phyloP scores from a whole-genome alignment of 257 asterid genomes.

The Primulina huaijiensis region DNA sequence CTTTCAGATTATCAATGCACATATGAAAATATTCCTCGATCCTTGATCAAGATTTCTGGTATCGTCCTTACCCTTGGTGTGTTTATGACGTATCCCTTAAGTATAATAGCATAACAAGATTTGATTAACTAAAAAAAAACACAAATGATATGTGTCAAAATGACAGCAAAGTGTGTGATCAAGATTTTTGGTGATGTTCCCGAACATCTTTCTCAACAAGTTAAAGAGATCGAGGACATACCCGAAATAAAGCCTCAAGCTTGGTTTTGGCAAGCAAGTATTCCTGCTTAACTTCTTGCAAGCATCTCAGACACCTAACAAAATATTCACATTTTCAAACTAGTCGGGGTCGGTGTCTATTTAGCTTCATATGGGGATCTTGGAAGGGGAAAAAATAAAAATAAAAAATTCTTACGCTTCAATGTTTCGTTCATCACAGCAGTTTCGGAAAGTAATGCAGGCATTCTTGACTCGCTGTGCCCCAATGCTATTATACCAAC shows the following conservation, averaged over 20 bases:
- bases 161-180: not conserved
- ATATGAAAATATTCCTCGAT: not conserved
- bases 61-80: not conserved
- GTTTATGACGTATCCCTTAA: not conserved
- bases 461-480: slow-evolving; percentile 70
- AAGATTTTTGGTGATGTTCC: not conserved
- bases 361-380: not conserved
- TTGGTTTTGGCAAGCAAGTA: slow-evolving; percentile 68
- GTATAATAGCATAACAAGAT: not conserved
- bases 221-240: slow-evolving; percentile 24
- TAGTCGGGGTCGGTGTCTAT: not conserved
- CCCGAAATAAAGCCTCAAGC: slow-evolving; percentile 60
- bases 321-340: not conserved
- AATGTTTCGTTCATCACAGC: slow-evolving; percentile 53
- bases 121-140: not conserved
- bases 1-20: no score
- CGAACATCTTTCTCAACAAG: not conserved
- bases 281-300: slow-evolving; percentile 69
- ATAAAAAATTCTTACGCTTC: slow-evolving; percentile 43
- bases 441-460: slow-evolving; percentile 61
- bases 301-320: slow-evolving; percentile 63
- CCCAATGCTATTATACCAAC: slow-evolving; percentile 54
- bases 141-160: not conserved
- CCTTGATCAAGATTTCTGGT: not conserved
- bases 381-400: not conserved